These are phyloP conservation scores for Tylopilus sp. DNA, from an alignment of 768 basidiomycete species.

Conservation along the genomic window DNA sequence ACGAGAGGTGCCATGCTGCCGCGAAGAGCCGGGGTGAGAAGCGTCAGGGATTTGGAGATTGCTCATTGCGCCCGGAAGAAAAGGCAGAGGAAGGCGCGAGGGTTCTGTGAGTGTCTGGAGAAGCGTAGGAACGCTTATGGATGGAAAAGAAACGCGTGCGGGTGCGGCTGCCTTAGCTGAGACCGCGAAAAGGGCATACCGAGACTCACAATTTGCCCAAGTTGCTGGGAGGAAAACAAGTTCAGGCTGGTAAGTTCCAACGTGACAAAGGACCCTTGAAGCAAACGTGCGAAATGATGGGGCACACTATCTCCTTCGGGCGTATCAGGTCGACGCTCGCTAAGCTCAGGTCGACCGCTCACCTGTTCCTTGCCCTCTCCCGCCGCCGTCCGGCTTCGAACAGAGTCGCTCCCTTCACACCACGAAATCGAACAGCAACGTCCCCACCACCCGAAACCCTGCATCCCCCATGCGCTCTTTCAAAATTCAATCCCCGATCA, in stretches of 20 bases:
- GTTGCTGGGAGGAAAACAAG: slow-evolving; percentile 12
- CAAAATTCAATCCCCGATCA: slow-evolving; percentile 20
- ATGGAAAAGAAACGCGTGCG: slow-evolving; percentile 24
- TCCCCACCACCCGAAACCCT: neutral
- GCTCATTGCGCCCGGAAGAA: slow-evolving; percentile 21
- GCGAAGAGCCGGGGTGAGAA: slow-evolving; percentile 44
- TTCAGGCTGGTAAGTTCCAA: slow-evolving; percentile 15
- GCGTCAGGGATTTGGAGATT: slow-evolving; percentile 45
- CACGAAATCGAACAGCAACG: neutral
- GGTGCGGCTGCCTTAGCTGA: slow-evolving; percentile 15
- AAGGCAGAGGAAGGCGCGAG: neutral
- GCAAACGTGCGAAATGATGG: slow-evolving; percentile 30
- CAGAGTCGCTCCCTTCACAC: neutral
- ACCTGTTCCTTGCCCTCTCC: slow-evolving; percentile 6
- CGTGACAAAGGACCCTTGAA: slow-evolving; percentile 15
- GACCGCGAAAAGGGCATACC: slow-evolving; percentile 12
- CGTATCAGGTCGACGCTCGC: slow-evolving; percentile 1
- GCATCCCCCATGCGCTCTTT: slow-evolving; percentile 7
- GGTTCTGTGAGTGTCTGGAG: neutral
- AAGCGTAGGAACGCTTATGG: slow-evolving; percentile 11
- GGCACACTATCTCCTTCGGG: slow-evolving; percentile 13
- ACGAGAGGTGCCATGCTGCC: slow-evolving; percentile 40
- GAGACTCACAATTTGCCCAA: slow-evolving; percentile 15
- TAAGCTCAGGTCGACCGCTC: neutral
- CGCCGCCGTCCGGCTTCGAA: neutral